These are phyloP conservation scores for Angomonas deanei DNA, from an alignment of 208 protist genomes.

Conservation along the genomic window DNA sequence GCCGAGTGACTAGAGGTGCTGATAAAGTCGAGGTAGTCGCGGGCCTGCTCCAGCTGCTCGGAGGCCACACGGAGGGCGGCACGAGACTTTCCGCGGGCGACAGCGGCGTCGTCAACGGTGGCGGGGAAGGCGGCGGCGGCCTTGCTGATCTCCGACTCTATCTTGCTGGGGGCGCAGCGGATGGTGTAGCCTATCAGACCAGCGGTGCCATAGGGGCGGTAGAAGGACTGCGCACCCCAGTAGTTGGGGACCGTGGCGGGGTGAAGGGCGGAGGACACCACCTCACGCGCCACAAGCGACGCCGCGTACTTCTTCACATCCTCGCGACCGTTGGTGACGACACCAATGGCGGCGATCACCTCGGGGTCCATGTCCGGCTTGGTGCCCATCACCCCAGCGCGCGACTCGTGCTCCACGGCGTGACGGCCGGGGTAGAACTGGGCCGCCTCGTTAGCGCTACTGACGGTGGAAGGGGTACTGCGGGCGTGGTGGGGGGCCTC, in stretches of 20 bases:
- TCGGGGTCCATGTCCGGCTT: conserved; percentile 80
- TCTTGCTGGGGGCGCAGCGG: conserved; percentile 38
- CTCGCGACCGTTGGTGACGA: conserved; percentile 49
- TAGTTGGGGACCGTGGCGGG: conserved; percentile 22
- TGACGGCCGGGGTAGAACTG: conserved; percentile 75
- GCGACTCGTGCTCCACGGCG: conserved; percentile 52
- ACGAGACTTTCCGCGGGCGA: conserved; percentile 28
- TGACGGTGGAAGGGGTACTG: conserved; percentile 21
- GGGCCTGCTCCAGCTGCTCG: conserved; percentile 50
- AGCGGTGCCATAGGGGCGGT: conserved; percentile 69
- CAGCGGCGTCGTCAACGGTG: conserved; percentile 19
- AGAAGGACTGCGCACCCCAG: conserved; percentile 58
- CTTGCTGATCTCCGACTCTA: conserved; percentile 25
- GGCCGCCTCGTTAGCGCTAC: conserved; percentile 47
- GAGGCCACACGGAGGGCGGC: conserved; percentile 37
- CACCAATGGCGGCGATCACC: conserved; percentile 70
- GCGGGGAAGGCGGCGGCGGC: conserved; percentile 37
- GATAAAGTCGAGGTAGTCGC: conserved; percentile 84
- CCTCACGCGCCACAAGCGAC: conserved; percentile 58
- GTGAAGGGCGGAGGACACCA: conserved; percentile 44
- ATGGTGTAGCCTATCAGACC: conserved; percentile 78
- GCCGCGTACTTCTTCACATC: conserved; percentile 50
- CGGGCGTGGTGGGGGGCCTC: conserved; percentile 63
- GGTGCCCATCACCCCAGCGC: conserved; percentile 68
- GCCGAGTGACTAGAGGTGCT: conserved; percentile 35